A percentile compares a stretch with the other conserved stretches of the same genome.
Evolutionary conservation across 2,329 filamentous ascomycete species (phyloP).

Genomic region (Hymenoscyphus repandus): DNA sequence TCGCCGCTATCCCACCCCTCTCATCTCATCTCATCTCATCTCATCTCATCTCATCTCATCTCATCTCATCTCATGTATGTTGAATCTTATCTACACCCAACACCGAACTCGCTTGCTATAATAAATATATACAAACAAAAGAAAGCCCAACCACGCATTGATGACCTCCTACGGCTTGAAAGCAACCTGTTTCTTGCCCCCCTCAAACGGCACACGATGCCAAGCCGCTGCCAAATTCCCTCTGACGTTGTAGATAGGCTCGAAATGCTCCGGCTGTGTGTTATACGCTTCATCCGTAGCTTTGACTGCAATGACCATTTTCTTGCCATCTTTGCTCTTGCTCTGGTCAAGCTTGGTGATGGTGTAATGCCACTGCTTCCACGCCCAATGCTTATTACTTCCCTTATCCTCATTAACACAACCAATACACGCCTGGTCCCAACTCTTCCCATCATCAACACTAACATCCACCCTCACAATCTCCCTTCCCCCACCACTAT

Average conservation of each 20-base stretch:
- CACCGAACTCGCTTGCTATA: too few species aligned
- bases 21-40: too few species aligned
- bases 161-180: not conserved
- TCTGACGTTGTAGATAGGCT: slow-evolving; percentile 56
- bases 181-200: not conserved
- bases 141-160: not conserved
- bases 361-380: slow-evolving; percentile 4
- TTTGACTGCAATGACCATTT: slow-evolving; percentile 46
- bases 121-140: too few species aligned
- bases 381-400: slow-evolving; percentile 1
- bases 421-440: slow-evolving; percentile 48
- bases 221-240: slow-evolving; percentile 64
- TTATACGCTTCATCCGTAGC: slow-evolving; percentile 63
- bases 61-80: too few species aligned
- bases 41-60: too few species aligned
- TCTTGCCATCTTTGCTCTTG: not conserved
- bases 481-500: slow-evolving; percentile 45
- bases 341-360: not conserved
- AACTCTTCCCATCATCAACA: slow-evolving; percentile 41
- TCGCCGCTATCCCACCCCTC: too few species aligned
- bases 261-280: slow-evolving; percentile 57
- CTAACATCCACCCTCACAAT: slow-evolving; percentile 45
- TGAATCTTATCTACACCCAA: too few species aligned
- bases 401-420: slow-evolving; percentile 44
- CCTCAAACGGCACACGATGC: slow-evolving; percentile 46